Base-by-base conservation (phyloP, 306 rosid species). In the Prinsepia uniflora region DNA sequence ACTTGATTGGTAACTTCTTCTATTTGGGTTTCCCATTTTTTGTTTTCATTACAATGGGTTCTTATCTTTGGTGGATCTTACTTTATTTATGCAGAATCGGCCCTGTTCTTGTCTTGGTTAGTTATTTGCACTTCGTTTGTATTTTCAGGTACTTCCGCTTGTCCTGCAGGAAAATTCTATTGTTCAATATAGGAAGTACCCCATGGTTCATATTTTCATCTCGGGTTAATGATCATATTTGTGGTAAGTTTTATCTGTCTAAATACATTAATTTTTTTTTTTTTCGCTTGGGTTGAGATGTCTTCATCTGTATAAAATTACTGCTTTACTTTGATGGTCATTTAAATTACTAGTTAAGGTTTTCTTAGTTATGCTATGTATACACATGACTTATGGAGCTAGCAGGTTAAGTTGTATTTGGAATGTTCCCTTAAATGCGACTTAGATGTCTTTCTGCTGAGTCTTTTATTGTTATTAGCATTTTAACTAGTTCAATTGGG, bases 61-160 rank as follows among this genome's bases (percentile, higher is more conserved):
- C 13, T 56, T 20, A 10, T 15, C 14, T 1, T 10, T 15, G 40
- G 5, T 18, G 50, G 3, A 30, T 30, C 36, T 30, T 30, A 30
- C 56, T 43, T 55, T 43, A 55, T 14, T 22, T 62, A 45, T 42
- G 18, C 3, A 12, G 8, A 71, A 47, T 47, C 10, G 7, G 55
- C 24, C 24, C 3, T 49, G 7, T 68, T 65, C 47, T 14, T 64
- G 67, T 59, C 79, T 34, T 61, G 64, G 15, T 61, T 53, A 56
- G 73, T 62, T 44, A 76, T 64, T 78, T 72, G 2, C 13, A 61
- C 36, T 65, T 76, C 65, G 62, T 57, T 75, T 82, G 68, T 65
- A 42, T 72, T 57, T 77, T 67, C 89, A 93, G 98, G 98, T 68
- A 93, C 98, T 79, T 87, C 97, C 20, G 97, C 98, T 73, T 93